A percentile compares a stretch with the other conserved stretches of the same genome.
These are phyloP conservation scores for Collybia sordida DNA, from an alignment of 768 basidiomycete genomes.

Conservation along the genomic window DNA sequence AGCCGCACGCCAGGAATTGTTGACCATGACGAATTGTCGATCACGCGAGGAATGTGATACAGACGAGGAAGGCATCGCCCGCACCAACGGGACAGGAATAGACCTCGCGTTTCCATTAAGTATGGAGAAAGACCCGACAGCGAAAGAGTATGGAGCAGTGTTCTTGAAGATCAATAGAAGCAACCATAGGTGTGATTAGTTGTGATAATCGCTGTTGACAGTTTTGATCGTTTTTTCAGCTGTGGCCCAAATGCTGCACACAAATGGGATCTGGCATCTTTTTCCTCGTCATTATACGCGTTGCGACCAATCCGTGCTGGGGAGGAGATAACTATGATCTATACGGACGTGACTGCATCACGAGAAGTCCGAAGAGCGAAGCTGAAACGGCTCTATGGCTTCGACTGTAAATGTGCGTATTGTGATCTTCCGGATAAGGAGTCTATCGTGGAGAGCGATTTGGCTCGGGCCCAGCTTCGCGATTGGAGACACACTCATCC, in stretches of 20 bases:
- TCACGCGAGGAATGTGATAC: constrained; percentile 29
- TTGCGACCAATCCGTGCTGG: constrained; percentile 34
- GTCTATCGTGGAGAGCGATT: constrained; percentile 24
- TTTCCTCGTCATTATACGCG: constrained; percentile 40
- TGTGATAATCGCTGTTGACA: background rate
- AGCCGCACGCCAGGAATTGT: constrained; percentile 15
- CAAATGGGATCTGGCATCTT: constrained; percentile 38
- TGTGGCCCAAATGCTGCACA: constrained; percentile 45
- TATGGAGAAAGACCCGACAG: constrained; percentile 18
- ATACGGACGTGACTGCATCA: constrained; percentile 38
- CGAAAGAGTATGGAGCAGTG: constrained; percentile 38
- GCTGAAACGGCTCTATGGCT: constrained; percentile 38
- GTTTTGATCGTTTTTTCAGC: constrained; percentile 17
- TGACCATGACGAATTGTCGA: constrained; percentile 22
- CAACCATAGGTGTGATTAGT: constrained; percentile 39
- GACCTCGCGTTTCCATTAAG: constrained; percentile 24
- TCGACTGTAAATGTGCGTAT: constrained; percentile 38
- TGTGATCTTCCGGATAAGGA: constrained; percentile 24
- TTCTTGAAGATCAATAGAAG: constrained; percentile 40
- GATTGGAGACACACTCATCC: constrained; percentile 35
- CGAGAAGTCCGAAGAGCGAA: constrained; percentile 30
- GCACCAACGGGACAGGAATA: constrained; percentile 41
- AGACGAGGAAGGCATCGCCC: constrained; percentile 39
- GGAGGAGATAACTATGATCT: constrained; percentile 47
- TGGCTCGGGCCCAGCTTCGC: constrained; percentile 29